phyloP scores from a whole-genome alignment of 2,329 filamentous ascomycete species.

The Trichophyton benhamiae region DNA sequence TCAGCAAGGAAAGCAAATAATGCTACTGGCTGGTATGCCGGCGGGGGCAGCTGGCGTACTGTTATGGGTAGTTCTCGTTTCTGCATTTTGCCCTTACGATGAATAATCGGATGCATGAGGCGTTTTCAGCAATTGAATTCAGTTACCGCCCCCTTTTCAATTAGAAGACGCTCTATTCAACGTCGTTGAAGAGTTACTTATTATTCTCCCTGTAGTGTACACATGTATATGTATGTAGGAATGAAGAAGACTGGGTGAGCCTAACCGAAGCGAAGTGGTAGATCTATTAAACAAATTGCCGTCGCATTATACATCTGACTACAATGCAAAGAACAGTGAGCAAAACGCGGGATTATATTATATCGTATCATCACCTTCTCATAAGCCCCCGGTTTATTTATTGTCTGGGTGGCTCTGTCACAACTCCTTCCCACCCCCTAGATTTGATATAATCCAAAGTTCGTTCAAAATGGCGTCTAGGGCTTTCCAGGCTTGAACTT shows the following conservation, averaged over 20 bases:
- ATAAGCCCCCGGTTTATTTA: background rate
- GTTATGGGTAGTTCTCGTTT: conserved; percentile 10
- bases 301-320: background rate
- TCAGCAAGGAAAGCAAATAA: conserved; percentile 19
- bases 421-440: conserved; percentile 84
- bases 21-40: conserved; percentile 12
- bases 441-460: conserved; percentile 88
- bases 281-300: background rate
- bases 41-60: conserved; percentile 13
- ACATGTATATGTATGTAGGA: background rate
- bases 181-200: background rate
- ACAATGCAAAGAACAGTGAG: background rate
- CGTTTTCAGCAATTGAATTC: conserved; percentile 11
- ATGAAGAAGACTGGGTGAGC: background rate
- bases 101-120: conserved; percentile 6
- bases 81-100: conserved; percentile 8
- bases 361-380: background rate
- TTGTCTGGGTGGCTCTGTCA: conserved; percentile 45
- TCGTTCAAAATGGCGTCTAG: conserved; percentile 84
- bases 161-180: background rate
- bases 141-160: background rate
- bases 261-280: background rate
- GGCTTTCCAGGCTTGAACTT: conserved; percentile 70
- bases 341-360: background rate
- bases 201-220: background rate